Percentiles rank a stretch among this genome's conserved stretches.
Evolutionary conservation across 2,329 filamentous ascomycete genomes (phyloP).

Genomic region (Penicillium frequentans): DNA sequence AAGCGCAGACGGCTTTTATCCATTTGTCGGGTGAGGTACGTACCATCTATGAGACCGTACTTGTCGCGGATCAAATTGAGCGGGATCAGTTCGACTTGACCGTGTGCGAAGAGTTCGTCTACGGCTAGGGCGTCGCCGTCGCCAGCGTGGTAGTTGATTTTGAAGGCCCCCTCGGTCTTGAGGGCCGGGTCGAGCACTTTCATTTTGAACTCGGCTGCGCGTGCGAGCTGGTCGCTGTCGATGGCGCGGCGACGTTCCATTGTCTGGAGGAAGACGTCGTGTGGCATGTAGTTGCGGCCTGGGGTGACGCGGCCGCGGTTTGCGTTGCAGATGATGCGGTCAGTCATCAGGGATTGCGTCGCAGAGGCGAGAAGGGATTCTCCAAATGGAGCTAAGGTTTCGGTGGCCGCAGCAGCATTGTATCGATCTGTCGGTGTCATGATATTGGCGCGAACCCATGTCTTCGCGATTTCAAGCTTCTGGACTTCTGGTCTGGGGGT

Average conservation of each 20-base stretch:
- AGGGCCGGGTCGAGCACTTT: conserved; percentile 43
- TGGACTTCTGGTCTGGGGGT: conserved; percentile 20
- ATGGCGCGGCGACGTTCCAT: conserved; percentile 44
- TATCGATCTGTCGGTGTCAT: conserved; percentile 46
- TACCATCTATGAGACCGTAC: conserved; percentile 48
- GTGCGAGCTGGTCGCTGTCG: conserved; percentile 40
- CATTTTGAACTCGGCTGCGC: conserved; percentile 45
- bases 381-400: conserved; percentile 33
- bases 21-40: conserved; percentile 49
- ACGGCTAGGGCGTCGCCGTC: conserved; percentile 47
- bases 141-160: conserved; percentile 37
- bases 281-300: conserved; percentile 47
- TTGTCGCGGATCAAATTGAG: conserved; percentile 43
- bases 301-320: conserved; percentile 42
- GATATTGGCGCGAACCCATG: conserved; percentile 51
- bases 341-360: conserved; percentile 41
- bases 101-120: conserved; percentile 41
- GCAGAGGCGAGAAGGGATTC: conserved; percentile 40
- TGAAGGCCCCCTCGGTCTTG: conserved; percentile 27
- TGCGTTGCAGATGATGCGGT: conserved; percentile 39
- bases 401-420: conserved; percentile 35
- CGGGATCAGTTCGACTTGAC: conserved; percentile 38
- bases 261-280: conserved; percentile 40
- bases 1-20: conserved; percentile 47
- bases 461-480: conserved; percentile 41